A percentile compares a stretch with the other conserved stretches of the same genome.
Evolutionary conservation across 495 filamentous ascomycete genomes (phyloP).

Genomic region (Venustampulla echinocandica): DNA sequence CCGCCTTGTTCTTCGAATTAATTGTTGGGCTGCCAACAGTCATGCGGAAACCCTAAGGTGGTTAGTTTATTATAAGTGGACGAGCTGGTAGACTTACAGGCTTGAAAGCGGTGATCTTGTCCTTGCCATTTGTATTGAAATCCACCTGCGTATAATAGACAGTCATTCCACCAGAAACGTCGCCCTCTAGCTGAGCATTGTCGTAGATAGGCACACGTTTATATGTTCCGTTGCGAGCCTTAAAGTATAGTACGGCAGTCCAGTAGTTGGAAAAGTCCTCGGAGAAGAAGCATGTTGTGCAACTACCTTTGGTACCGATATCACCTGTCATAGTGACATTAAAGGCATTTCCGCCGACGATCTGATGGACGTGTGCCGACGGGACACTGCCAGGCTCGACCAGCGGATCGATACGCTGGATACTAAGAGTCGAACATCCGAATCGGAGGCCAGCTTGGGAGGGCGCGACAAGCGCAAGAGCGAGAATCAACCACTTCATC

Average conservation of each 20-base stretch:
- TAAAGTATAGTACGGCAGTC: conserved; percentile 56
- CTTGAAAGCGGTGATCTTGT: conserved; percentile 35
- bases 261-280: conserved; percentile 66
- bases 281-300: conserved; percentile 51
- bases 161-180: conserved; percentile 34
- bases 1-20: conserved; percentile 28
- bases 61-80: conserved; percentile 3
- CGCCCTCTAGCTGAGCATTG: conserved; percentile 23
- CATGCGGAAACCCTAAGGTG: conserved; percentile 64
- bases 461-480: conserved; percentile 7
- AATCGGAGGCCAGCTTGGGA: conserved; percentile 15
- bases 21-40: conserved; percentile 51
- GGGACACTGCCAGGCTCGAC: conserved; percentile 41
- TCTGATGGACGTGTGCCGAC: conserved; percentile 54
- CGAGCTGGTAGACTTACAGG: conserved; percentile 24
- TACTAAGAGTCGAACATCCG: conserved; percentile 20
- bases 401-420: conserved; percentile 58
- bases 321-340: conserved; percentile 43
- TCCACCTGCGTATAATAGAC: conserved; percentile 36
- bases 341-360: conserved; percentile 58
- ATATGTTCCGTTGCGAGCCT: conserved; percentile 54
- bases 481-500: conserved; percentile 10
- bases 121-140: conserved; percentile 30
- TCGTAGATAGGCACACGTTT: conserved; percentile 39
- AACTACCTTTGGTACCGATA: conserved; percentile 37